phyloP scores from a whole-genome alignment of 2,329 filamentous ascomycete species.

The Tolypocladium guangdongense region DNA sequence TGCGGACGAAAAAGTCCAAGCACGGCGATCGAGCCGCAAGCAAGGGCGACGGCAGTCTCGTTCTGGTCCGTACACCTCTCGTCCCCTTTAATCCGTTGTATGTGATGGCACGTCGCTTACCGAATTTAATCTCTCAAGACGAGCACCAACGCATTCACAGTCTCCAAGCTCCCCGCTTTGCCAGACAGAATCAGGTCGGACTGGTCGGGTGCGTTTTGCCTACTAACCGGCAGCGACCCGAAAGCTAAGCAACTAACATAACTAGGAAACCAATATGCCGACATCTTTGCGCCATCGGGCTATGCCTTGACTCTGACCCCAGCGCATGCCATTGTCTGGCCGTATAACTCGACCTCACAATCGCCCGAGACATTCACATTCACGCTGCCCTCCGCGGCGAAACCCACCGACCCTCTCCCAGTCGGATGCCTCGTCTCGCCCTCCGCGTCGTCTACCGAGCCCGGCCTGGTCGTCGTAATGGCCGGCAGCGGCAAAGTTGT shows the following conservation, averaged over 20 bases:
- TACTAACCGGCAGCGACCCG: not conserved
- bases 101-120: constrained; percentile 11
- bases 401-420: constrained; percentile 60
- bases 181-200: constrained; percentile 65
- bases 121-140: constrained; percentile 42
- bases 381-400: constrained; percentile 62
- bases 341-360: constrained; percentile 59
- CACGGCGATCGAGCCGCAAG: constrained; percentile 46
- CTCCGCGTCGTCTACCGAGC: constrained; percentile 65
- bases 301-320: constrained; percentile 75
- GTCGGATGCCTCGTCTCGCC: constrained; percentile 74
- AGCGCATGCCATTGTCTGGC: constrained; percentile 80
- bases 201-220: constrained; percentile 44
- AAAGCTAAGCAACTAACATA: not conserved
- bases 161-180: constrained; percentile 73
- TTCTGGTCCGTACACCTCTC: constrained; percentile 42
- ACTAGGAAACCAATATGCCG: constrained; percentile 53
- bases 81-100: constrained; percentile 2
- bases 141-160: constrained; percentile 73
- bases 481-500: constrained; percentile 74
- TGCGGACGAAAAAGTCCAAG: constrained; percentile 53
- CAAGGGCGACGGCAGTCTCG: constrained; percentile 57
- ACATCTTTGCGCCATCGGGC: constrained; percentile 52
- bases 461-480: constrained; percentile 79
- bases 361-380: constrained; percentile 73